These are phyloP conservation scores for Thelephora ganbajun DNA, from an alignment of 768 basidiomycete genomes.

Conservation along the genomic window DNA sequence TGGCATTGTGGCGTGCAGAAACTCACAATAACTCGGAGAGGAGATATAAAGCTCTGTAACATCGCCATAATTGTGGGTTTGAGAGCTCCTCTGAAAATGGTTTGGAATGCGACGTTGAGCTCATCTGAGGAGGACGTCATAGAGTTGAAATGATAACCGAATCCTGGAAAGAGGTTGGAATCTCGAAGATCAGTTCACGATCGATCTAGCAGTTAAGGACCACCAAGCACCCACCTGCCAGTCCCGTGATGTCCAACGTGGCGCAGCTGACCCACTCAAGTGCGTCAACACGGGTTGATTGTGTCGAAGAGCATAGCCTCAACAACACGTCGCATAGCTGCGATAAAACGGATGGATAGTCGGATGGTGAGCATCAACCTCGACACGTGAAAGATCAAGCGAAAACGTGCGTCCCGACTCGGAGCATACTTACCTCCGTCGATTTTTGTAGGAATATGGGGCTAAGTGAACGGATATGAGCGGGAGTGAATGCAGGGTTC, in stretches of 20 bases:
- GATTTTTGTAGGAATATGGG: slow-evolving; percentile 12
- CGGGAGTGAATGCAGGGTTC: slow-evolving; percentile 17
- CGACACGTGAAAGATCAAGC: background rate
- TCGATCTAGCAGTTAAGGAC: background rate
- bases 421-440: slow-evolving; percentile 8
- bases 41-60: background rate
- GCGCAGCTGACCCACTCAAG: slow-evolving; percentile 5
- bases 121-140: slow-evolving; percentile 9
- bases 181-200: no score
- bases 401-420: background rate
- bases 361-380: background rate
- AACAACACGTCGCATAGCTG: background rate
- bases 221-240: slow-evolving; percentile 7
- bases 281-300: background rate
- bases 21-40: background rate
- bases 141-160: slow-evolving; percentile 14
- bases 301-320: background rate
- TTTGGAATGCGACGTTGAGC: slow-evolving; percentile 11
- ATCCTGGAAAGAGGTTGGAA: slow-evolving; percentile 8
- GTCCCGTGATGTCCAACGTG: slow-evolving; percentile 8
- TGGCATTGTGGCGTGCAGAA: no score
- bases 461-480: slow-evolving; percentile 12
- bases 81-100: background rate
- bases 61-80: background rate
- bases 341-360: background rate